These are phyloP conservation scores for Combretum micranthum DNA, from an alignment of 345 rosid genomes.

Conservation along the genomic window DNA sequence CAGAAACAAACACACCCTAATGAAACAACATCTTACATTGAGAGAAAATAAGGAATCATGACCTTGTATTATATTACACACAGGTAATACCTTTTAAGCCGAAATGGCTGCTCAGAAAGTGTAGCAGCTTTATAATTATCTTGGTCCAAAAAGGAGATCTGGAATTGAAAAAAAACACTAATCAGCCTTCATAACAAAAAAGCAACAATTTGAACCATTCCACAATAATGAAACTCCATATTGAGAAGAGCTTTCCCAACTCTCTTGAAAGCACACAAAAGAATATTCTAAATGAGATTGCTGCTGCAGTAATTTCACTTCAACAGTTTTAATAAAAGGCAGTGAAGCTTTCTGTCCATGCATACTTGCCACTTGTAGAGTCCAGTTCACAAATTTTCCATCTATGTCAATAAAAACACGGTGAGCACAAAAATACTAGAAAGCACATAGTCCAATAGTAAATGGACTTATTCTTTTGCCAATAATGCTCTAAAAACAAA, in stretches of 20 bases:
- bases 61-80: not conserved
- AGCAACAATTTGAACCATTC: not conserved
- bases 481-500: too few relatives aligned
- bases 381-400: conserved; percentile 76
- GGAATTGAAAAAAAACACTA: conserved; percentile 7
- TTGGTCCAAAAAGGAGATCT: conserved; percentile 73
- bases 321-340: conserved; percentile 72
- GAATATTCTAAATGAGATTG: conserved; percentile 3
- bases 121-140: conserved; percentile 67
- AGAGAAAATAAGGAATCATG: not conserved
- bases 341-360: conserved; percentile 65
- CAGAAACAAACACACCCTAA: not conserved
- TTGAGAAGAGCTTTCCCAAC: not conserved
- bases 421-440: conserved; percentile 15
- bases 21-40: not conserved
- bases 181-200: not conserved
- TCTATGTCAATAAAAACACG: conserved; percentile 33
- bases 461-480: not conserved
- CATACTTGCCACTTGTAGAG: conserved; percentile 60
- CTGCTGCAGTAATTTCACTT: conserved; percentile 34
- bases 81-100: conserved; percentile 55
- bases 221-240: not conserved
- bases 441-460: conserved; percentile 3
- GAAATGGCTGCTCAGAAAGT: conserved; percentile 65
- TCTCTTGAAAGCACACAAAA: not conserved